A percentile compares a stretch with the other conserved stretches of the same genome.
phyloP scores from a whole-genome alignment of 352 stramenopile species.

The Globisporangium perplexum region DNA sequence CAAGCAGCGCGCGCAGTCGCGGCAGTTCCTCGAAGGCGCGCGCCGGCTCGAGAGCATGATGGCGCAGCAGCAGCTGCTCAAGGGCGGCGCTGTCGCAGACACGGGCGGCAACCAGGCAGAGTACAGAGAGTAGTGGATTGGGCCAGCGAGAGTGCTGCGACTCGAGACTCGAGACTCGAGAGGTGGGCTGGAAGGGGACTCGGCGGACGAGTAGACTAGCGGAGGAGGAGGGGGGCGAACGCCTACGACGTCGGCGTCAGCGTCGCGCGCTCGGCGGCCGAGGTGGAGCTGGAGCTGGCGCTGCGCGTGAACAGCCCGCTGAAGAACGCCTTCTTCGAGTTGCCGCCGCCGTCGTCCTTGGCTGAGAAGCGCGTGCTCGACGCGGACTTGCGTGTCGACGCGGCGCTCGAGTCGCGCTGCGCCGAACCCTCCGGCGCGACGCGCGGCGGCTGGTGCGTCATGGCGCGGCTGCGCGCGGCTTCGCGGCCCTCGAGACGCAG shows the following conservation, averaged over 20 bases:
- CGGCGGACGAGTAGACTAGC: neutral
- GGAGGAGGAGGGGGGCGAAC: neutral
- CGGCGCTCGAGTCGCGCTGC: conserved; percentile 4
- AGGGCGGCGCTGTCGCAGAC: neutral
- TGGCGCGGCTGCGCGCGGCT: conserved; percentile 4
- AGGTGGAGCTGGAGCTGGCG: neutral
- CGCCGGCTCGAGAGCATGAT: conserved; percentile 59
- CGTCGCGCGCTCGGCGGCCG: neutral
- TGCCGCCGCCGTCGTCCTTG: conserved; percentile 9
- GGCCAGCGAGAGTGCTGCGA: neutral
- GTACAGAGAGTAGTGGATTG: neutral
- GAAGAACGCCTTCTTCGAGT: conserved; percentile 31
- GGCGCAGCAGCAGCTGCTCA: conserved; percentile 39
- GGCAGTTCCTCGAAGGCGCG: conserved; percentile 64
- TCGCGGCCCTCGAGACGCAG: neutral
- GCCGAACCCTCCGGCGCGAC: conserved; percentile 1
- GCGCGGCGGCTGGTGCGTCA: conserved; percentile 10
- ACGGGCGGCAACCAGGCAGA: neutral
- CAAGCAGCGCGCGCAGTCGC: conserved; percentile 72
- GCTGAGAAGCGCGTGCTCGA: conserved; percentile 18
- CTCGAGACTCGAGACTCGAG: no score
- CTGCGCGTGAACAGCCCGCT: conserved; percentile 34
- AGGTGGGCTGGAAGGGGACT: neutral
- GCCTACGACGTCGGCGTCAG: neutral
- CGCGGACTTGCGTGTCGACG: conserved; percentile 5